Conservation (phyloP, 176 grass and related monocot species). For the Alloteropsis semialata region DNA sequence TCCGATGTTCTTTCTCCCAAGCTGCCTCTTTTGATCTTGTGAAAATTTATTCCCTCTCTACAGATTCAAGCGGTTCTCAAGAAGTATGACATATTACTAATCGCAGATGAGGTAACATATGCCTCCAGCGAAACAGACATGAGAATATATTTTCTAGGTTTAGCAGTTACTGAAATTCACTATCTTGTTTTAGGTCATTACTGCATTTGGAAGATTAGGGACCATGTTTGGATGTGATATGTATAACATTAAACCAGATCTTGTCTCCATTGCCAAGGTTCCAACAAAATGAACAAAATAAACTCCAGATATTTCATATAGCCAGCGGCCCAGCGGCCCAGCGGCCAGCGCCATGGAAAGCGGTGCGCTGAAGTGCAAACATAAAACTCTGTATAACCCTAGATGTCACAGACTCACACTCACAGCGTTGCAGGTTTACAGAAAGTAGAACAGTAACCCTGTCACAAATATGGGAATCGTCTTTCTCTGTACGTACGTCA, state of each 20-base stretch:
- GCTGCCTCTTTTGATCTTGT: not conserved
- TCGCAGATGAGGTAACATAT: conserved; percentile 84
- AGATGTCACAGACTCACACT: not conserved
- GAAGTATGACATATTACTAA: conserved; percentile 92
- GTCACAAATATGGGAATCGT: not conserved
- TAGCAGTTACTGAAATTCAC: not conserved
- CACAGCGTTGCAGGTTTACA: too few relatives aligned
- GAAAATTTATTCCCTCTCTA: conserved; percentile 1
- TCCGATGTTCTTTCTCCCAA: not conserved
- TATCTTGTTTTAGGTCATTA: conserved; percentile 69
- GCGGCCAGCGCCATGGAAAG: not conserved
- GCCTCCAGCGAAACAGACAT: not conserved
- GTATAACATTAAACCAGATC: conserved; percentile 84
- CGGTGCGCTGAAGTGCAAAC: not conserved
- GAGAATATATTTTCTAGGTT: not conserved
- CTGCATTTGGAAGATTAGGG: conserved; percentile 89
- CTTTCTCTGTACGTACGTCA: conserved; percentile 34
- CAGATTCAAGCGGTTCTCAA: conserved; percentile 89
- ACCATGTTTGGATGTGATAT: conserved; percentile 95
- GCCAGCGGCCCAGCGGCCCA: too few relatives aligned
- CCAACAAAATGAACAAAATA: not conserved
- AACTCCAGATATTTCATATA: conserved; percentile 33
- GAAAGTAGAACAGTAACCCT: not conserved
- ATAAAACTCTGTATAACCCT: not conserved
- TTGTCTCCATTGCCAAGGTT: conserved; percentile 25